These are phyloP conservation scores for Carex cristatella DNA, from an alignment of 176 grass and related monocot genomes.

Conservation along the genomic window DNA sequence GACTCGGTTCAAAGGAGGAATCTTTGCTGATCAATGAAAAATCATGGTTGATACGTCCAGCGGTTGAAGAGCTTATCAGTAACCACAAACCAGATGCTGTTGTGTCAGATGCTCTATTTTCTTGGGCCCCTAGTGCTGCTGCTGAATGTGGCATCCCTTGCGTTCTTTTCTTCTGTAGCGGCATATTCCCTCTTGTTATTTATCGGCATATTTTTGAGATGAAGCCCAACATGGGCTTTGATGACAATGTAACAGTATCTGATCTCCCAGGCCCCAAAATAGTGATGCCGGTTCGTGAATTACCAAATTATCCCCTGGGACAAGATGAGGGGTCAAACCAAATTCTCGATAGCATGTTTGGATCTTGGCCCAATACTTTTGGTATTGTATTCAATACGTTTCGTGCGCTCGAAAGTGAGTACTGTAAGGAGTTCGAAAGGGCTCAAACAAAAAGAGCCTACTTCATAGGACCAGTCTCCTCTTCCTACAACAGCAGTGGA, in stretches of 20 bases:
- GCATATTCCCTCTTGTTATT: slow-evolving; percentile 40
- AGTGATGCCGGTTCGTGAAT: slow-evolving; percentile 45
- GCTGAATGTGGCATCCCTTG: slow-evolving; percentile 39
- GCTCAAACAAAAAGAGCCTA: slow-evolving; percentile 45
- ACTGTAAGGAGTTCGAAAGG: slow-evolving; percentile 46
- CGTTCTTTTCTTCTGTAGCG: slow-evolving; percentile 47
- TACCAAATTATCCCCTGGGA: slow-evolving; percentile 42
- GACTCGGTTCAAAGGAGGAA: slow-evolving; percentile 11
- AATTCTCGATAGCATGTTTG: slow-evolving; percentile 16
- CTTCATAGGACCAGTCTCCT: slow-evolving; percentile 47
- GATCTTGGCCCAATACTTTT: slow-evolving; percentile 29
- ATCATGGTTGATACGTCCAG: slow-evolving; percentile 15
- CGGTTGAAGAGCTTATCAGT: slow-evolving; percentile 37
- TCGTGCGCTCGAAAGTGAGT: slow-evolving; percentile 37
- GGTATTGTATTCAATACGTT: slow-evolving; percentile 67
- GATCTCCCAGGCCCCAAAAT: slow-evolving; percentile 37
- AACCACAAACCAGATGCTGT: slow-evolving; percentile 47
- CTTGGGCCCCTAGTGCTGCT: slow-evolving; percentile 32
- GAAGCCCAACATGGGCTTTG: slow-evolving; percentile 19
- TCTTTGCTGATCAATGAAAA: slow-evolving; percentile 30
- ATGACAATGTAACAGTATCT: slow-evolving; percentile 15
- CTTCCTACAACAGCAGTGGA: background rate
- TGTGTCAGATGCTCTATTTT: slow-evolving; percentile 45
- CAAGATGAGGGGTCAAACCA: slow-evolving; percentile 26
- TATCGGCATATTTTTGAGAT: slow-evolving; percentile 38